These are phyloP conservation scores for Ricinus communis DNA, from an alignment of 345 rosid species.

Conservation along the genomic window DNA sequence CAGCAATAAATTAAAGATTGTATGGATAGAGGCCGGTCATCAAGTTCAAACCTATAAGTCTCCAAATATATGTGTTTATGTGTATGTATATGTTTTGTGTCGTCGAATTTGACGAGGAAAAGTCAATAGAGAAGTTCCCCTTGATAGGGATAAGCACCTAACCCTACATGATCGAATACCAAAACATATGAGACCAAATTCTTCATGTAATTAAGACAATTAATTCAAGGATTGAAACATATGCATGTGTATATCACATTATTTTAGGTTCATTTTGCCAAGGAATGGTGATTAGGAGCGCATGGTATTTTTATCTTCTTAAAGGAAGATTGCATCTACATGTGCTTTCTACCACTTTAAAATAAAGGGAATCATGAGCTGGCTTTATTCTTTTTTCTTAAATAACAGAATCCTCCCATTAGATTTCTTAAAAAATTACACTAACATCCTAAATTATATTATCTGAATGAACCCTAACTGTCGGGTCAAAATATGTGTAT, in stretches of 20 bases:
- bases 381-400: conserved; percentile 31
- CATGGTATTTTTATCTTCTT: neutral
- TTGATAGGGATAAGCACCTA: conserved; percentile 3
- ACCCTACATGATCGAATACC: no score
- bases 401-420: conserved; percentile 5
- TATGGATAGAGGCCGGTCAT: neutral
- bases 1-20: no score
- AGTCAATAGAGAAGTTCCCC: conserved; percentile 22
- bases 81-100: no score
- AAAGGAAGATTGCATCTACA: conserved; percentile 29
- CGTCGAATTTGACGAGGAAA: neutral
- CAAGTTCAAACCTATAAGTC: conserved; percentile 5
- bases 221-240: no score
- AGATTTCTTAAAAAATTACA: conserved; percentile 28
- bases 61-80: no score
- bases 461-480: conserved; percentile 19
- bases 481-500: conserved; percentile 12
- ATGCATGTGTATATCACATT: no score
- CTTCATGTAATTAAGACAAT: no score
- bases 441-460: conserved; percentile 6
- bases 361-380: conserved; percentile 40
- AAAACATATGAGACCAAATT: no score
- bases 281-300: neutral
- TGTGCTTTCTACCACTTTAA: conserved; percentile 41
- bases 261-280: no score